phyloP scores from a whole-genome alignment of 495 filamentous ascomycete genomes.

The Bathelium albidoporum region DNA sequence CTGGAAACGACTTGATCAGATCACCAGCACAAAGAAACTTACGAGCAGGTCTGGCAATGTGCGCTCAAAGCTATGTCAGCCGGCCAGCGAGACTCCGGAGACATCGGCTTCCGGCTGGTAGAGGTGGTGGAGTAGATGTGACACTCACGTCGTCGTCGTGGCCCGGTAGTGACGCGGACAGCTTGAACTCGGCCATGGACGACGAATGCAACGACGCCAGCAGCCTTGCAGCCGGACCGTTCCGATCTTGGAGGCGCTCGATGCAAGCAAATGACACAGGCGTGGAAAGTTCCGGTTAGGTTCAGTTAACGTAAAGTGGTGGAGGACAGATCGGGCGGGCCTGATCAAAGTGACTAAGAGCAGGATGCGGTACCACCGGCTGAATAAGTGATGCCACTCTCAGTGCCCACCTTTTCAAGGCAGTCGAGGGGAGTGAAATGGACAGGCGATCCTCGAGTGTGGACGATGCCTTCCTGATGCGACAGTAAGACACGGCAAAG shows the following conservation, averaged over 20 bases:
- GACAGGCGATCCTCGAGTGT: too few species aligned
- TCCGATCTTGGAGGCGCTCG: neutral
- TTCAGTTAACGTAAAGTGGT: neutral
- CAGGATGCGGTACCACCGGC: neutral
- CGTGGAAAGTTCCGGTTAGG: neutral
- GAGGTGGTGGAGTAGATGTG: neutral
- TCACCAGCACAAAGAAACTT: neutral
- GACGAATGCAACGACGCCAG: neutral
- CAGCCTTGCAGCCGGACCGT: neutral
- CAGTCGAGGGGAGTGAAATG: too few species aligned
- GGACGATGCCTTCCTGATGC: neutral
- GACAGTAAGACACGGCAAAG: neutral
- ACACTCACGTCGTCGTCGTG: constrained; percentile 36
- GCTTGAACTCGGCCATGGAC: constrained; percentile 29
- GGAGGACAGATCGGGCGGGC: neutral
- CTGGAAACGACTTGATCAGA: constrained; percentile 36
- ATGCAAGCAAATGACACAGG: neutral
- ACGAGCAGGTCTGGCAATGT: neutral
- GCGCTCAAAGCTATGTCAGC: constrained; percentile 2
- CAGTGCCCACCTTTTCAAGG: too few species aligned
- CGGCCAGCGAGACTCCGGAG: neutral
- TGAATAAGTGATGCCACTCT: neutral
- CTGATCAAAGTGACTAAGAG: neutral
- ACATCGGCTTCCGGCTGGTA: constrained; percentile 1
- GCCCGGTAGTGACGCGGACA: constrained; percentile 32